phyloP scores from a whole-genome alignment of 805 yeast species.

The Ogataea salicorniae region DNA sequence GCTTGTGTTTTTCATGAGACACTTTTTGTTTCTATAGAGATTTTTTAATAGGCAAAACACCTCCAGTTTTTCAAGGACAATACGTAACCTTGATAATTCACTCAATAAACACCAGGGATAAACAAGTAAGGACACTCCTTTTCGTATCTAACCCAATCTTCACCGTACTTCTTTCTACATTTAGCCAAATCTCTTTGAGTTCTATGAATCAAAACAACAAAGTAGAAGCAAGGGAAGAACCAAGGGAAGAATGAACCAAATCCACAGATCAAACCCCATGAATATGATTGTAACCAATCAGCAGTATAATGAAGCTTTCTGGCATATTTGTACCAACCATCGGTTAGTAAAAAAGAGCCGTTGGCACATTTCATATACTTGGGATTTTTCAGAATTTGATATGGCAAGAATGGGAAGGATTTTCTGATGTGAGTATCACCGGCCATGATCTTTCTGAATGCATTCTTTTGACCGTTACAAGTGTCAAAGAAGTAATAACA shows the following conservation, averaged over 20 bases:
- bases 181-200: conserved; percentile 82
- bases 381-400: conserved; percentile 78
- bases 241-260: conserved; percentile 85
- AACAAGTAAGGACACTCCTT: conserved; percentile 87
- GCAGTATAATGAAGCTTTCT: conserved; percentile 95
- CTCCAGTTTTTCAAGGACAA: no score
- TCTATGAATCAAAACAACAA: conserved; percentile 82
- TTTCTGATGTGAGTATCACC: conserved; percentile 77
- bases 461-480: conserved; percentile 89
- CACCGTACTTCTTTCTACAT: conserved; percentile 84
- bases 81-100: not conserved
- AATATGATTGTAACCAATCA: conserved; percentile 78
- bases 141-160: conserved; percentile 85
- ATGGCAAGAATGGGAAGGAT: conserved; percentile 91
- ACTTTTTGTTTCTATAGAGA: no score
- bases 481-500: conserved; percentile 95
- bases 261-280: conserved; percentile 94
- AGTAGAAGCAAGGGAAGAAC: conserved; percentile 92
- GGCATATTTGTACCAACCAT: conserved; percentile 93
- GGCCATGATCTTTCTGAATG: conserved; percentile 77
- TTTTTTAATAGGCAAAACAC: no score
- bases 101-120: conserved; percentile 76
- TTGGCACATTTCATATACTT: conserved; percentile 76
- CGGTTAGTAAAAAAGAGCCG: conserved; percentile 81
- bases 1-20: no score